Evolutionary conservation across 768 basidiomycete genomes (phyloP).

Genomic region (Mycena polygramma): DNA sequence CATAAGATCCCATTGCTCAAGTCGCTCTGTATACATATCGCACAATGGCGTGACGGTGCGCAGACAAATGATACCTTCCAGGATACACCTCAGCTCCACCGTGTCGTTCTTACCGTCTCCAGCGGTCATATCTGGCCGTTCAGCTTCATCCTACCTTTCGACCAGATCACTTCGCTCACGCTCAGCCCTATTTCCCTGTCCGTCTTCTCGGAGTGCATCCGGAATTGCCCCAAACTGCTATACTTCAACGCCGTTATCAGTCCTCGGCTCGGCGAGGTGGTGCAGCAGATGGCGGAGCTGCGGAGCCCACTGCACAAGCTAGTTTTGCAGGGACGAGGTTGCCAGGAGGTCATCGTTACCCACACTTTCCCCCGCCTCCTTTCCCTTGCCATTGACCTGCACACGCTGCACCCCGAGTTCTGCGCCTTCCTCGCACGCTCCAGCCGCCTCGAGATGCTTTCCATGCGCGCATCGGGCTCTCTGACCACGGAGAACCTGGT

Average conservation of each 20-base stretch:
- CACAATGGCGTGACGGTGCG: conserved; percentile 12
- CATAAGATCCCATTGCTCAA: conserved; percentile 17
- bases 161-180: conserved; percentile 29
- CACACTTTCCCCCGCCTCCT: conserved; percentile 26
- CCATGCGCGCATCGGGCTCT: neutral
- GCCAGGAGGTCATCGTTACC: conserved; percentile 10
- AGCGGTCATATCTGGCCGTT: conserved; percentile 25
- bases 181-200: conserved; percentile 24
- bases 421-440: conserved; percentile 25
- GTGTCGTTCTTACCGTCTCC: neutral
- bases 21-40: conserved; percentile 14
- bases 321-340: conserved; percentile 7
- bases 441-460: conserved; percentile 35
- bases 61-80: conserved; percentile 20
- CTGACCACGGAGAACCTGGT: conserved; percentile 16
- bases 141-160: conserved; percentile 27
- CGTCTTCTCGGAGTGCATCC: conserved; percentile 31
- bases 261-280: conserved; percentile 5
- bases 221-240: conserved; percentile 28
- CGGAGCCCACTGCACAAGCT: conserved; percentile 30
- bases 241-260: conserved; percentile 18
- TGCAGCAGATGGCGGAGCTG: conserved; percentile 4
- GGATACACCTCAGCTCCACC: conserved; percentile 28
- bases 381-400: conserved; percentile 11
- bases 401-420: conserved; percentile 16